Conservation (phyloP, 805 yeast species). For the Metschnikowia vanudenii region DNA sequence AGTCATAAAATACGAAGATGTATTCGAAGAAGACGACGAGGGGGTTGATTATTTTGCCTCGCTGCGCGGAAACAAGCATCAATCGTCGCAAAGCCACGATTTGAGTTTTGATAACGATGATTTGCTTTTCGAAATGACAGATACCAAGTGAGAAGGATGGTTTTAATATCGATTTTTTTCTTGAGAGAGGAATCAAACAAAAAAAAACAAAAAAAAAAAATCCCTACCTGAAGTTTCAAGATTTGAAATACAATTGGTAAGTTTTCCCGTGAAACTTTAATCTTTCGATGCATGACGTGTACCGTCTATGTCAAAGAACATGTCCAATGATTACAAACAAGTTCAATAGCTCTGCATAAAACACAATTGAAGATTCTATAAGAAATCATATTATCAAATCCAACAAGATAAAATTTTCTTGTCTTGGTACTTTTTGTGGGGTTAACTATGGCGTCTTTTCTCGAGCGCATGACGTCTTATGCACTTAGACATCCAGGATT, state of each 20-base stretch:
- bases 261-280: too few relatives aligned
- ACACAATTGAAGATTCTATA: too few relatives aligned
- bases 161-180: not conserved
- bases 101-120: conserved; percentile 21
- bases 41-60: conserved; percentile 13
- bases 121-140: conserved; percentile 22
- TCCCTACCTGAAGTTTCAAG: too few relatives aligned
- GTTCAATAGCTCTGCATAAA: too few relatives aligned
- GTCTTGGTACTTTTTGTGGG: not conserved
- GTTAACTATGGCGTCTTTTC: not conserved
- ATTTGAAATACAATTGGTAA: too few relatives aligned
- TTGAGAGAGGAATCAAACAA: not conserved
- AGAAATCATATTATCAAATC: too few relatives aligned
- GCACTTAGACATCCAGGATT: not conserved
- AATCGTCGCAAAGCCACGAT: conserved; percentile 4
- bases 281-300: too few relatives aligned
- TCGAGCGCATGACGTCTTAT: not conserved
- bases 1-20: conserved; percentile 36
- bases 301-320: too few relatives aligned
- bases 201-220: too few relatives aligned
- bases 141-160: not conserved
- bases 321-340: too few relatives aligned
- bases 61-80: conserved; percentile 3
- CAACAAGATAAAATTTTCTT: too few relatives aligned
- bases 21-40: conserved; percentile 49